A percentile compares a stretch with the other conserved stretches of the same genome.
phyloP scores from a whole-genome alignment of 257 asterid genomes.

The Fraxinus anomala region DNA sequence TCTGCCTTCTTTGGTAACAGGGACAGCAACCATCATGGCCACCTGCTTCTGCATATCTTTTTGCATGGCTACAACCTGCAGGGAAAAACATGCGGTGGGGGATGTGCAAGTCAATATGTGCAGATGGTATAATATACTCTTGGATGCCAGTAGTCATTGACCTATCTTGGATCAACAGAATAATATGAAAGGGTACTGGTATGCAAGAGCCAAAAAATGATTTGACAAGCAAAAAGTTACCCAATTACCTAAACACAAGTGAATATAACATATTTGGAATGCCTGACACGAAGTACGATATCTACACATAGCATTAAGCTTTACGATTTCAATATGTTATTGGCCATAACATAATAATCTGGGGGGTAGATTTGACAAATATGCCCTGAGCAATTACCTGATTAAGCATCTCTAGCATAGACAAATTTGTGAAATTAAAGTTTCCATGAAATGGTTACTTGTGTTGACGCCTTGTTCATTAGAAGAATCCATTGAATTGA shows the following conservation, averaged over 20 bases:
- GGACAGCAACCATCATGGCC: conserved; percentile 57
- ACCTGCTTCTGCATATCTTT: conserved; percentile 73
- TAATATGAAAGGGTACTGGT: neutral
- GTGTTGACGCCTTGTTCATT: conserved; percentile 58
- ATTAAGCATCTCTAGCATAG: conserved; percentile 80
- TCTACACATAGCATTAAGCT: neutral
- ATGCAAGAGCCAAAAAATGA: neutral
- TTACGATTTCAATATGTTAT: neutral
- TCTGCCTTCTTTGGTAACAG: conserved; percentile 81
- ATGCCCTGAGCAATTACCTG: conserved; percentile 53
- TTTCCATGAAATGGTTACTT: conserved; percentile 47
- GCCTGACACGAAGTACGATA: neutral
- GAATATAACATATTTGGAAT: conserved; percentile 9
- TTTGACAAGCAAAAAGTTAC: neutral
- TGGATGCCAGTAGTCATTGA: neutral
- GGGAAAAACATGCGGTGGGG: neutral
- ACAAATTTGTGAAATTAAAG: conserved; percentile 50
- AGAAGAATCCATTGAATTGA: conserved; percentile 58
- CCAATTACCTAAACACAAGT: neutral
- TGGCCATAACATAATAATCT: neutral
- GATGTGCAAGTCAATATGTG: conserved; percentile 4
- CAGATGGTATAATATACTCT: neutral
- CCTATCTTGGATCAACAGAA: neutral
- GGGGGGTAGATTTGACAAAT: neutral
- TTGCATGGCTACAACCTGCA: conserved; percentile 66